A percentile compares a stretch with the other conserved stretches of the same genome.
Evolutionary conservation across 1,284 basidiomycete genomes (phyloP).

Genomic region (Cutaneotrichosporon arboriforme): DNA sequence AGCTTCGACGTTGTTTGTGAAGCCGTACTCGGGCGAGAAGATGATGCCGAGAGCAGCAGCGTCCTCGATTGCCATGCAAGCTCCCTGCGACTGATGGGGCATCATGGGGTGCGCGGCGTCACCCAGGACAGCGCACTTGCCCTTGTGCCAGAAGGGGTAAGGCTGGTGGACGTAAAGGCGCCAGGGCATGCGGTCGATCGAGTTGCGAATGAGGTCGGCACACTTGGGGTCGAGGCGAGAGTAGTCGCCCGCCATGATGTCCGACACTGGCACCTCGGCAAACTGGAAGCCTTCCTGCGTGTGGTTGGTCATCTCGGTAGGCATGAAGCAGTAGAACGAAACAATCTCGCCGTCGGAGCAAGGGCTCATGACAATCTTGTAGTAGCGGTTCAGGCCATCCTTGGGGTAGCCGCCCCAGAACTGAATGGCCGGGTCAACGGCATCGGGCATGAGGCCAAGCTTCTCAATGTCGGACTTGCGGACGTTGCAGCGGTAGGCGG

Average conservation of each 20-base stretch:
- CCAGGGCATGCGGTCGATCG: slow-evolving; percentile 46
- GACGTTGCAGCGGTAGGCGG: slow-evolving; percentile 49
- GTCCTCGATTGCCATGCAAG: slow-evolving; percentile 41
- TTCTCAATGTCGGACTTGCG: slow-evolving; percentile 31
- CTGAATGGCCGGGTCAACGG: slow-evolving; percentile 43
- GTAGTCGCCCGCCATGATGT: slow-evolving; percentile 41
- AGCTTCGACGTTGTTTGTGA: slow-evolving; percentile 33
- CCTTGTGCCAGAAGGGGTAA: slow-evolving; percentile 40
- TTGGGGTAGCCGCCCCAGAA: slow-evolving; percentile 47
- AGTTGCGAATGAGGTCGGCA: slow-evolving; percentile 39
- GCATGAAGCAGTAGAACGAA: slow-evolving; percentile 47
- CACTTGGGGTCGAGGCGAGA: slow-evolving; percentile 40
- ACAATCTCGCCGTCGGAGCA: slow-evolving; percentile 41
- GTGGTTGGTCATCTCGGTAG: slow-evolving; percentile 44
- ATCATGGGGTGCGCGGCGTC: slow-evolving; percentile 44
- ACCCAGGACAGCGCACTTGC: slow-evolving; percentile 35
- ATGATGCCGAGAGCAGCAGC: slow-evolving; percentile 40
- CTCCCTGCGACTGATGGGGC: slow-evolving; percentile 38
- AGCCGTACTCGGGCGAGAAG: slow-evolving; percentile 31
- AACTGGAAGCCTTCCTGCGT: slow-evolving; percentile 47
- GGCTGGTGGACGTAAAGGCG: slow-evolving; percentile 46
- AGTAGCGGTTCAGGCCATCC: slow-evolving; percentile 33
- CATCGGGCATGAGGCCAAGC: slow-evolving; percentile 40
- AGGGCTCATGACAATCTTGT: slow-evolving; percentile 48
- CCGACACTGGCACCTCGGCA: slow-evolving; percentile 39